Percentiles rank a stretch among this genome's conserved stretches.
Evolutionary conservation across 1,139 yeast species (phyloP).

Genomic region (Spathaspora sp.): DNA sequence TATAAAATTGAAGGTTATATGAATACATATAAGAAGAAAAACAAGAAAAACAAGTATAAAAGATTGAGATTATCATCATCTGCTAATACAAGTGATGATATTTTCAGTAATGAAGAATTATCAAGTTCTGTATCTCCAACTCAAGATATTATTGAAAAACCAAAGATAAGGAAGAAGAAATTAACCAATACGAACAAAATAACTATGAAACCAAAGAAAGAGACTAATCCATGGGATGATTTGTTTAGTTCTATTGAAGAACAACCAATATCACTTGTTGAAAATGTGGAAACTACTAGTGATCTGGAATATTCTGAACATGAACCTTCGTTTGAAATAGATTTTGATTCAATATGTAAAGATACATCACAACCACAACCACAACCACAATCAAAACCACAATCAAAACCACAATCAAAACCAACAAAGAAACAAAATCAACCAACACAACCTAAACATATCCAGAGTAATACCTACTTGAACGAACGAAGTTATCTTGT

Average conservation of each 20-base stretch:
- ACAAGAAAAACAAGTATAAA: neutral
- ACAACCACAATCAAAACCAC: too few species aligned
- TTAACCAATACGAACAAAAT: neutral
- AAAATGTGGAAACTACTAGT: conserved; percentile 3
- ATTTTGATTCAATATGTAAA: neutral
- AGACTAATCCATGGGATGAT: conserved; percentile 22
- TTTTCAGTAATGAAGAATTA: neutral
- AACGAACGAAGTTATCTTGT: neutral
- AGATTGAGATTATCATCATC: neutral
- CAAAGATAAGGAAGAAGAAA: neutral
- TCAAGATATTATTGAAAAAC: neutral
- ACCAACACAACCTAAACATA: neutral
- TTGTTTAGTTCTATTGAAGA: conserved; percentile 19
- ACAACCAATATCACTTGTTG: neutral
- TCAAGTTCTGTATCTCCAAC: neutral
- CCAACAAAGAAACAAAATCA: neutral
- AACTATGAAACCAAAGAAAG: conserved; percentile 7
- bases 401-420: neutral
- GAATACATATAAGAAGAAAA: conserved; percentile 11
- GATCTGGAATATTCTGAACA: neutral
- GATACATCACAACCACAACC: neutral
- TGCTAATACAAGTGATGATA: neutral
- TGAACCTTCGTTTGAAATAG: neutral
- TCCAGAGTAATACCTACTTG: neutral
- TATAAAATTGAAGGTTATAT: neutral